Conservation (phyloP, 2,329 filamentous ascomycete species). For the Botrytis galanthina region DNA sequence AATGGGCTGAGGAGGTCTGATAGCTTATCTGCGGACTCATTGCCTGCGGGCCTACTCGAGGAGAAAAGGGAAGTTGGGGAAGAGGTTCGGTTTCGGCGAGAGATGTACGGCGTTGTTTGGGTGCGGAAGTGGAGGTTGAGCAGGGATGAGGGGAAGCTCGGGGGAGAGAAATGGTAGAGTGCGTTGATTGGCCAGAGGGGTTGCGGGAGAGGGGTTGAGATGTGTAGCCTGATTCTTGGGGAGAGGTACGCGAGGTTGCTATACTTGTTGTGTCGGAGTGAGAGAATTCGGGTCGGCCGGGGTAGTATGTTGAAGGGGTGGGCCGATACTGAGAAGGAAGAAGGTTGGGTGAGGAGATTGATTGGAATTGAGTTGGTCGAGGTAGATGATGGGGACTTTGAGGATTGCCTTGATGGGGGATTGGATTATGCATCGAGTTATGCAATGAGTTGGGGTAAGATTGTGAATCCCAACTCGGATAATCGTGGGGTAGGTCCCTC, state of each 20-base stretch:
- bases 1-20: slow-evolving; percentile 19
- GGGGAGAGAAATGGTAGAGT: slow-evolving; percentile 30
- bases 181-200: slow-evolving; percentile 43
- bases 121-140: background rate
- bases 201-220: slow-evolving; percentile 52
- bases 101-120: slow-evolving; percentile 23
- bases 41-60: slow-evolving; percentile 6
- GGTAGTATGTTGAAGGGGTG: slow-evolving; percentile 25
- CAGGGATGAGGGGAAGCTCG: background rate
- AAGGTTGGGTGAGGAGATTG: slow-evolving; percentile 26
- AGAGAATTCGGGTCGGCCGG: slow-evolving; percentile 43
- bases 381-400: slow-evolving; percentile 22
- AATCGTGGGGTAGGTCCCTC: slow-evolving; percentile 24
- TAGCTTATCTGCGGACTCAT: slow-evolving; percentile 30
- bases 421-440: slow-evolving; percentile 12
- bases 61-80: slow-evolving; percentile 34
- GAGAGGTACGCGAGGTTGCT: slow-evolving; percentile 35
- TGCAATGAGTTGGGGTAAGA: slow-evolving; percentile 25
- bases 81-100: slow-evolving; percentile 36
- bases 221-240: slow-evolving; percentile 45
- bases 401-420: background rate
- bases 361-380: slow-evolving; percentile 5
- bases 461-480: slow-evolving; percentile 25
- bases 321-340: slow-evolving; percentile 16
- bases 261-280: slow-evolving; percentile 29